phyloP scores from a whole-genome alignment of 2,329 filamentous ascomycete species.

The Sclerotinia spermophila region DNA sequence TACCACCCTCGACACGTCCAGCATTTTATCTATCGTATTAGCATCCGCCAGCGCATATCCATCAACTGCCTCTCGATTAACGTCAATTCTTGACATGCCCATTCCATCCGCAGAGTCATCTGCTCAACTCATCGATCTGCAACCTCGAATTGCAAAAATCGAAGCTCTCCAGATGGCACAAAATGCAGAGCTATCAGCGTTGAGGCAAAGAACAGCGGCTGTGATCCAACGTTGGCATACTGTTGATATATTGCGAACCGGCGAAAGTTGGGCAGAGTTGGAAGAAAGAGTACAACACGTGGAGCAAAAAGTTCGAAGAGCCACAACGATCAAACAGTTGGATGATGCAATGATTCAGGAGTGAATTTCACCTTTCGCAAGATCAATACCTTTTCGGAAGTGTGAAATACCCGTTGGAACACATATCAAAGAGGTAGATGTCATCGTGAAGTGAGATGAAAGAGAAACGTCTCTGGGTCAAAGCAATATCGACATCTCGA shows the following conservation, averaged over 20 bases:
- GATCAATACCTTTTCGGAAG: conserved; percentile 21
- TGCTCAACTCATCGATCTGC: conserved; percentile 35
- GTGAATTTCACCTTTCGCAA: conserved; percentile 21
- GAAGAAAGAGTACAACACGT: conserved; percentile 34
- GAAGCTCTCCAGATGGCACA: conserved; percentile 35
- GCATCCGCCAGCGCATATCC: conserved; percentile 37
- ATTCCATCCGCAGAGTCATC: conserved; percentile 35
- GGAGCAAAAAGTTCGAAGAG: conserved; percentile 32
- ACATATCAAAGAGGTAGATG: not conserved
- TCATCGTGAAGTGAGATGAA: conserved; percentile 3
- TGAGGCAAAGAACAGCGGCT: conserved; percentile 34
- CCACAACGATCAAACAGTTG: conserved; percentile 24
- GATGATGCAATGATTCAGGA: conserved; percentile 28
- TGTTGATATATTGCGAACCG: conserved; percentile 32
- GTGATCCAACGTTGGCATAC: conserved; percentile 36
- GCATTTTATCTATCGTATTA: conserved; percentile 34
- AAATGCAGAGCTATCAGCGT: conserved; percentile 31
- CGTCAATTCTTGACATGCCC: conserved; percentile 35
- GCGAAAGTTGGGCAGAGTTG: conserved; percentile 37
- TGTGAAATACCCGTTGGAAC: not conserved
- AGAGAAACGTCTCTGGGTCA: not conserved
- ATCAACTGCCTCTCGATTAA: conserved; percentile 36
- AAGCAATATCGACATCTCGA: not conserved
- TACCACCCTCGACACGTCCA: conserved; percentile 31
- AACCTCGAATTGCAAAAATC: conserved; percentile 35